Evolutionary conservation across 2,329 filamentous ascomycete species (phyloP).

Genomic region (Colletotrichum sp.): DNA sequence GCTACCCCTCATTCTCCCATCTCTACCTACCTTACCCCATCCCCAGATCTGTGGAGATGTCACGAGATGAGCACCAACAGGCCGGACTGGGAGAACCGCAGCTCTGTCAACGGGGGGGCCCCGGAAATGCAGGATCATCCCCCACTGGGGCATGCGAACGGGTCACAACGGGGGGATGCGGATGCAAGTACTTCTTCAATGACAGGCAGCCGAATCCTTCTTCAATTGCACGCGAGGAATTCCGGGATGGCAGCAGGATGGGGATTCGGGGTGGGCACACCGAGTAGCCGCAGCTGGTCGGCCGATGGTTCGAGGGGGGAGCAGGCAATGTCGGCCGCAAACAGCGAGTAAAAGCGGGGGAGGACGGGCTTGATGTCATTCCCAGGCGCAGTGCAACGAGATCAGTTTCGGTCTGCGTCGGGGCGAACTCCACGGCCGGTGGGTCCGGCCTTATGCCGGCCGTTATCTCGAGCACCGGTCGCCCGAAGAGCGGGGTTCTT

Average conservation of each 20-base stretch:
- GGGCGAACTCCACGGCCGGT: constrained; percentile 13
- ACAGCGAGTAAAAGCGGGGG: constrained; percentile 12
- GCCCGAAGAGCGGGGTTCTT: constrained; percentile 6
- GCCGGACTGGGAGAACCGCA: constrained; percentile 12
- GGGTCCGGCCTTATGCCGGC: constrained; percentile 20
- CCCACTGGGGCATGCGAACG: constrained; percentile 15
- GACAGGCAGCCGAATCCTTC: constrained; percentile 5
- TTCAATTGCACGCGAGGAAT: not conserved
- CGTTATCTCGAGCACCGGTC: constrained; percentile 13
- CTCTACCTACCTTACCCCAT: constrained; percentile 13
- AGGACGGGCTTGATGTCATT: constrained; percentile 19
- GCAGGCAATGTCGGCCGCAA: constrained; percentile 8
- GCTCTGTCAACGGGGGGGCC: constrained; percentile 13
- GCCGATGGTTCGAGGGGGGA: not conserved
- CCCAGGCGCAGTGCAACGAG: not conserved
- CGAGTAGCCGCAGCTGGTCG: constrained; percentile 5
- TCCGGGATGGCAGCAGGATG: not conserved
- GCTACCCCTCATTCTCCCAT: constrained; percentile 22
- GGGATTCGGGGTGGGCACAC: constrained; percentile 1
- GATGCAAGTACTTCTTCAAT: not conserved
- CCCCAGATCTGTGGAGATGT: constrained; percentile 23
- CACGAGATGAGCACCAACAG: constrained; percentile 20
- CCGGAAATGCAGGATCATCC: constrained; percentile 14
- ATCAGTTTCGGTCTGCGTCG: constrained; percentile 17
- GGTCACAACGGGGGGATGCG: not conserved